Evolutionary conservation across 208 protist species (phyloP).

Genomic region (Leishmania major): DNA sequence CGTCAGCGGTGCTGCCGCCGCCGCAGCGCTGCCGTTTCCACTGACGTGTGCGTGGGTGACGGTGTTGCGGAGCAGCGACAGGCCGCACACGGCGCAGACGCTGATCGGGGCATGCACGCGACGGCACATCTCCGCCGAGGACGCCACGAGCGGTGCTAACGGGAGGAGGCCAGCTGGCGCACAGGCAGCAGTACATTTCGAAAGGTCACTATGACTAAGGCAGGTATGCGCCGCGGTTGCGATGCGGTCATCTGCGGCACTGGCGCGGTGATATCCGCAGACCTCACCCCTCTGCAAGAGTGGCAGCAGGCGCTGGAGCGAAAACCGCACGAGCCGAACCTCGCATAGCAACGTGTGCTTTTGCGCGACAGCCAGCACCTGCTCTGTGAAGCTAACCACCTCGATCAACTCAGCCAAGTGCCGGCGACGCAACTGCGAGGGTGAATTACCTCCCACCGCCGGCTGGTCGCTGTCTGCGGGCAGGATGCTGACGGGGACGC

Average conservation of each 20-base stretch:
- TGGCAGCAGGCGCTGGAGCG: slow-evolving; percentile 30
- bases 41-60: slow-evolving; percentile 8
- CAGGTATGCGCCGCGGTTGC: not conserved
- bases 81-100: slow-evolving; percentile 69
- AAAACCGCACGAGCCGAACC: slow-evolving; percentile 40
- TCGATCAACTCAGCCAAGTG: slow-evolving; percentile 24
- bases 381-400: slow-evolving; percentile 38
- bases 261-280: not conserved
- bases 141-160: not conserved
- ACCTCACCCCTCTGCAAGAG: slow-evolving; percentile 11
- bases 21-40: not conserved
- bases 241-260: not conserved
- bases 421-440: slow-evolving; percentile 5
- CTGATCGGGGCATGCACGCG: slow-evolving; percentile 44
- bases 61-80: slow-evolving; percentile 45
- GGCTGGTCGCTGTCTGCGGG: not conserved
- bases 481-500: slow-evolving; percentile 1
- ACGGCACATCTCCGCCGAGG: slow-evolving; percentile 13
- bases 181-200: not conserved
- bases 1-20: not conserved
- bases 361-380: slow-evolving; percentile 34
- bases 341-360: slow-evolving; percentile 42
- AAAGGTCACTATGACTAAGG: not conserved
- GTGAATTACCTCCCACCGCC: not conserved
- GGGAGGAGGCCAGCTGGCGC: not conserved